Evolutionary conservation across 2,329 filamentous ascomycete genomes (phyloP).

Genomic region (Escovopsis sp.): DNA sequence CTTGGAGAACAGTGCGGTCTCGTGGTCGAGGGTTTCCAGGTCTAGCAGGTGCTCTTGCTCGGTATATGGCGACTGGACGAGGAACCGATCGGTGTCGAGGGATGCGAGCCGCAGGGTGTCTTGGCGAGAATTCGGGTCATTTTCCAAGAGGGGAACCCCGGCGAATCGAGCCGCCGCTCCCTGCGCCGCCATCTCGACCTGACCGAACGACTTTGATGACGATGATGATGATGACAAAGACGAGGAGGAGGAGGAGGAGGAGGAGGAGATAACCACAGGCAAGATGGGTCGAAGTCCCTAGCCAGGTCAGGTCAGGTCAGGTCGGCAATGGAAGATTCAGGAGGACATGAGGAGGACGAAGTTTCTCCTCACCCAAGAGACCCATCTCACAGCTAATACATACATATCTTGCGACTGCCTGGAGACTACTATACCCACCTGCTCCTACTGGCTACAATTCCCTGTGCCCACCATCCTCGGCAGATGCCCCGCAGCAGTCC

Average conservation of each 20-base stretch:
- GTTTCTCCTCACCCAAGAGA: too few species aligned
- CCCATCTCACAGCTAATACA: too few species aligned
- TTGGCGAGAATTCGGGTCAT: constrained; percentile 8
- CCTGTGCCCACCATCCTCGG: too few species aligned
- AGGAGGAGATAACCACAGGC: neutral
- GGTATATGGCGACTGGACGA: constrained; percentile 66
- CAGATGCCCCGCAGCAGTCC: too few species aligned
- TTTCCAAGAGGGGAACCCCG: constrained; percentile 12
- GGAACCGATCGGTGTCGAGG: constrained; percentile 12
- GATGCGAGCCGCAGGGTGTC: too few species aligned
- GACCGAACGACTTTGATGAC: neutral
- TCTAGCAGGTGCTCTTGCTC: constrained; percentile 57
- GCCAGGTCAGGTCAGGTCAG: too few species aligned
- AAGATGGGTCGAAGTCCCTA: neutral
- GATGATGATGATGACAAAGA: too few species aligned
- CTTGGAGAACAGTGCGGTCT: constrained; percentile 55
- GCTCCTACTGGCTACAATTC: too few species aligned
- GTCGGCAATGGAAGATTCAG: too few species aligned
- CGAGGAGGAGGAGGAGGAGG: neutral
- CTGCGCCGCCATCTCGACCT: constrained; percentile 11
- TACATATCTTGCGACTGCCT: too few species aligned
- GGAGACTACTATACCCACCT: too few species aligned
- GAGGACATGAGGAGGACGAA: too few species aligned
- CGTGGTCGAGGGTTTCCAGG: constrained; percentile 47
- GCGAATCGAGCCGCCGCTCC: constrained; percentile 11